These are phyloP conservation scores for Coprinopsis sp. DNA, from an alignment of 768 basidiomycete genomes.

Conservation along the genomic window DNA sequence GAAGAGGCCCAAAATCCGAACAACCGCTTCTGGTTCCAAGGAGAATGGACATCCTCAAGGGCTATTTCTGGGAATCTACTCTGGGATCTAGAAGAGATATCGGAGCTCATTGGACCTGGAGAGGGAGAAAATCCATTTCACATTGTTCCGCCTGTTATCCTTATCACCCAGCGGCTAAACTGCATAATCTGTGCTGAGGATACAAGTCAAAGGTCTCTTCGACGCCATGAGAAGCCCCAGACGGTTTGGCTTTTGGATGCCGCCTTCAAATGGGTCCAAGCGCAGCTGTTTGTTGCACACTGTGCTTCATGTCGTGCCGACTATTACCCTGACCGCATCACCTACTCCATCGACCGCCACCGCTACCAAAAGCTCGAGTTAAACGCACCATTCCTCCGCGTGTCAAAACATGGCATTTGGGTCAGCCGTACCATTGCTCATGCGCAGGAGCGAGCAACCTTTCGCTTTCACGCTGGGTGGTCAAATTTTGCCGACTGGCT, in stretches of 20 bases:
- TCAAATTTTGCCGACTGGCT: constrained; percentile 23
- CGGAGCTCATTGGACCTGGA: background rate
- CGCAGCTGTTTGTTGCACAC: background rate
- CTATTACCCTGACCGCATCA: background rate
- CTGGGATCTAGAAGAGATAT: background rate
- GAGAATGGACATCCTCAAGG: no score
- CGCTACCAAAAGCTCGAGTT: constrained; percentile 8
- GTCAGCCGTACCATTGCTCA: constrained; percentile 18
- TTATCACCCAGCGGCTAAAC: background rate
- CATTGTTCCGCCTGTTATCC: background rate
- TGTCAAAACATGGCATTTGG: constrained; percentile 24
- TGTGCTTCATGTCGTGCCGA: background rate
- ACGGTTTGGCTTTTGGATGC: background rate
- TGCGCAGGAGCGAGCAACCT: constrained; percentile 20
- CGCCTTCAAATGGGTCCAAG: background rate
- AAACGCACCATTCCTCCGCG: constrained; percentile 18
- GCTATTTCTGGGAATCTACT: no score
- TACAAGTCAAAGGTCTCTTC: background rate
- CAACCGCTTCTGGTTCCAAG: no score
- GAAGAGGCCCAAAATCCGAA: no score
- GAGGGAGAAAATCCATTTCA: background rate
- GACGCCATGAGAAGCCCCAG: background rate
- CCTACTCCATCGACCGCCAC: background rate
- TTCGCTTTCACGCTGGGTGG: constrained; percentile 22
- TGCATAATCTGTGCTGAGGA: background rate